These are phyloP conservation scores for Phaeosphaeria sp. DNA, from an alignment of 2,329 filamentous ascomycete genomes.

Conservation along the genomic window DNA sequence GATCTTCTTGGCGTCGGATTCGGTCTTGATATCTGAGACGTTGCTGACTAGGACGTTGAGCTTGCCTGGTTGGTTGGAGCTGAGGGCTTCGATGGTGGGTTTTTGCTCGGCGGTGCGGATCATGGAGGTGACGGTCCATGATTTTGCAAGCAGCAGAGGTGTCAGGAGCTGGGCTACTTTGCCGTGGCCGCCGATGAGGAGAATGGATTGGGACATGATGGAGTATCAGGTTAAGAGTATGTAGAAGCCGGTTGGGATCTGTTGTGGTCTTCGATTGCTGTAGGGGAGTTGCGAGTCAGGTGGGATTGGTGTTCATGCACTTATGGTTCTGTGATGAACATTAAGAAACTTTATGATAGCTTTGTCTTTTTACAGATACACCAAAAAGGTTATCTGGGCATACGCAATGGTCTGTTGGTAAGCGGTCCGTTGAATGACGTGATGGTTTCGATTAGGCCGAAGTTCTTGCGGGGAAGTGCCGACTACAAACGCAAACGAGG, in stretches of 20 bases:
- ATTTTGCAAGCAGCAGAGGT: conserved; percentile 73
- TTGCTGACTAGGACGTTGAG: conserved; percentile 73
- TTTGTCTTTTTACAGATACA: background rate
- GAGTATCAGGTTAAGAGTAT: background rate
- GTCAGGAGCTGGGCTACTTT: conserved; percentile 78
- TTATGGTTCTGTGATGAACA: background rate
- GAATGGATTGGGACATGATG: conserved; percentile 54
- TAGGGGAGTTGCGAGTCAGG: too few species aligned
- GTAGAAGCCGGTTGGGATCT: too few species aligned
- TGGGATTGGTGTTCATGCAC: background rate
- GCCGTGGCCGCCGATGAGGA: conserved; percentile 82
- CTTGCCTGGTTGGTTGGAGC: conserved; percentile 64
- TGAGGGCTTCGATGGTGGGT: conserved; percentile 67
- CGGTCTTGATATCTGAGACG: conserved; percentile 72
- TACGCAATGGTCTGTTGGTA: background rate
- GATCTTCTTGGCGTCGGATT: conserved; percentile 67
- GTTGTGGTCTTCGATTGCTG: background rate
- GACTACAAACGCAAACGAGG: background rate
- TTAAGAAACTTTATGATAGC: background rate
- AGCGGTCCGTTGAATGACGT: background rate
- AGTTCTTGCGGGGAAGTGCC: background rate
- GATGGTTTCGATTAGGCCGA: background rate
- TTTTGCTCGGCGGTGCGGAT: conserved; percentile 76
- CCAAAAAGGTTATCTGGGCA: background rate
- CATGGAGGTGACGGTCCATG: conserved; percentile 79